Evolutionary conservation across 208 protist genomes (phyloP).

Genomic region (Porcisia hertigi): DNA sequence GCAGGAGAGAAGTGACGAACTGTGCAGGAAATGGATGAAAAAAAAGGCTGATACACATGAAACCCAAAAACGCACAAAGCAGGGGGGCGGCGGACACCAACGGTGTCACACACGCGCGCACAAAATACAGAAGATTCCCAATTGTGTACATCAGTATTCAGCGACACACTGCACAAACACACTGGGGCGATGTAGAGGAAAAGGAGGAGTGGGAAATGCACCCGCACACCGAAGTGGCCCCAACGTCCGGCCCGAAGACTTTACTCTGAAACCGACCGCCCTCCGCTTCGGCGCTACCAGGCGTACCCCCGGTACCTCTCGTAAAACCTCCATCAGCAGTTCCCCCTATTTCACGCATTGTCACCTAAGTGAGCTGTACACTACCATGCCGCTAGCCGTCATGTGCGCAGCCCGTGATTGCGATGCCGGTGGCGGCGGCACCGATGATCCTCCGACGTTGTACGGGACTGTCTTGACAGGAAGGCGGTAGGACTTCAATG

Average conservation of each 20-base stretch:
- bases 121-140: no score
- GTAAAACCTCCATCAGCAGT: not conserved
- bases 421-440: conserved; percentile 12
- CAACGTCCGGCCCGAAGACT: no score
- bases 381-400: conserved; percentile 67
- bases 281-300: not conserved
- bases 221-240: no score
- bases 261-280: not conserved
- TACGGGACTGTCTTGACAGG: conserved; percentile 75
- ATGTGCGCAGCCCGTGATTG: conserved; percentile 47
- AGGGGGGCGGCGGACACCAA: no score
- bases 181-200: no score
- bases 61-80: not conserved
- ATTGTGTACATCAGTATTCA: no score
- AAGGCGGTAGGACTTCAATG: conserved; percentile 50
- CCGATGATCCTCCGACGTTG: conserved; percentile 28
- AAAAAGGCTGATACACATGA: not conserved
- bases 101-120: no score
- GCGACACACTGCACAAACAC: no score
- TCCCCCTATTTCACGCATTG: no score
- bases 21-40: not conserved
- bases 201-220: no score
- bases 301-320: not conserved
- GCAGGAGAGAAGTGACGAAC: not conserved
- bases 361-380: conserved; percentile 46